Evolutionary conservation across 169 alveolate genomes (phyloP).

Genomic region (Plasmodium gonderi): DNA sequence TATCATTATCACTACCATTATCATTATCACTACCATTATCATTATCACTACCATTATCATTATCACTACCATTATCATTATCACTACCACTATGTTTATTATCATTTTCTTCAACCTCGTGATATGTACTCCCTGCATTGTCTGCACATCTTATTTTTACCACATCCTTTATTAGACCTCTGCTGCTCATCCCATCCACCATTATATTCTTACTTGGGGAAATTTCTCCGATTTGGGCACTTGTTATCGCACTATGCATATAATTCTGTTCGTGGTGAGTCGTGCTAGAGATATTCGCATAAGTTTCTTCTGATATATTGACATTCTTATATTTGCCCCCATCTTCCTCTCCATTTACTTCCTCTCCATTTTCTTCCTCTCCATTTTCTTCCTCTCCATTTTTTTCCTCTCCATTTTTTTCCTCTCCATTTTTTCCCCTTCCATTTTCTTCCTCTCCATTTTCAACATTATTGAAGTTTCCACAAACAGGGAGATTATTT

Average conservation of each 20-base stretch:
- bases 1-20: not conserved
- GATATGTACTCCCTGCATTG: not conserved
- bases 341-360: not conserved
- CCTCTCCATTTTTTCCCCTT: not conserved
- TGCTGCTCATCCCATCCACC: no score
- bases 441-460: not conserved
- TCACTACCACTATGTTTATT: not conserved
- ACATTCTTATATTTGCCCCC: not conserved
- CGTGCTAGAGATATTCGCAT: not conserved
- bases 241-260: not conserved
- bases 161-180: not conserved
- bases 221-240: not conserved
- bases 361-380: not conserved
- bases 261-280: not conserved
- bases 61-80: not conserved
- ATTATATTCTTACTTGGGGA: no score
- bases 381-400: not conserved
- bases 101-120: not conserved
- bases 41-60: not conserved
- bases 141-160: not conserved
- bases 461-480: not conserved
- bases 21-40: not conserved
- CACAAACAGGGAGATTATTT: not conserved
- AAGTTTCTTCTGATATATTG: not conserved
- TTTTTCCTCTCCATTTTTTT: not conserved